Evolutionary conservation across 2,329 filamentous ascomycete species (phyloP), one percentile per base, ranked within the genome.

Genomic region (Fusarium sulawesiense): DNA sequence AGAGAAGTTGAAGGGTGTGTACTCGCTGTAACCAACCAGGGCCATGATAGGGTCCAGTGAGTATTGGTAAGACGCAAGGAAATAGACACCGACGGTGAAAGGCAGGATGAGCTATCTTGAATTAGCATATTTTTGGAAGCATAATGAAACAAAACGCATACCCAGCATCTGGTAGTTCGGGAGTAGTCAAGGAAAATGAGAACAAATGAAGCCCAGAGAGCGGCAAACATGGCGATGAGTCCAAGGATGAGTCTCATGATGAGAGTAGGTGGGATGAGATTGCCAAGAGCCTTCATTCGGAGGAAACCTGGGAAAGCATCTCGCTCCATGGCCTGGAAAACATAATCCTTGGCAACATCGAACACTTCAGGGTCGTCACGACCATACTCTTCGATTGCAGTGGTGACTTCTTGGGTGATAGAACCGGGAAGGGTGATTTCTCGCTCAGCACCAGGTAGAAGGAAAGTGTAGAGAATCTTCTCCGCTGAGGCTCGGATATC

Each of bases 271-370:
- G 95, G 96, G 29, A 99, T 95, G 16, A 99, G 87, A 77, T 99
- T 99, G 64, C 97, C 97, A 25, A 99, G 86, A 4, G 96, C 96
- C 83, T 98, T 98, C 82, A 93, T 93, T 77, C 95, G 89, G 63
- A 99, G 86, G 81, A 99, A 99, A 2, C 95, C 95, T 1, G 97
- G 96, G 78, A 97, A 99, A n/a, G 97, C 96, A 82, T 99, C 96
- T 59, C 97, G 89, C 82, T 99, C 97, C 96, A 99, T 99, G 34
- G 97, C 97, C 82, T 99, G 97, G 80, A 98, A 99, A 68, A 98
- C 96, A 79, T 98, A 99, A 83, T 99, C 96, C 84, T 99, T 99
- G 57, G 96, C 96, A 21, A 93, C 90, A 78, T 98, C 96, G 76
- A 99, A 99, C 14, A 99, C 92, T 80, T 99, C 96, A 0, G 96